Evolutionary conservation across 352 stramenopile genomes (phyloP).

Genomic region (Phytophthora pseudosyringae): DNA sequence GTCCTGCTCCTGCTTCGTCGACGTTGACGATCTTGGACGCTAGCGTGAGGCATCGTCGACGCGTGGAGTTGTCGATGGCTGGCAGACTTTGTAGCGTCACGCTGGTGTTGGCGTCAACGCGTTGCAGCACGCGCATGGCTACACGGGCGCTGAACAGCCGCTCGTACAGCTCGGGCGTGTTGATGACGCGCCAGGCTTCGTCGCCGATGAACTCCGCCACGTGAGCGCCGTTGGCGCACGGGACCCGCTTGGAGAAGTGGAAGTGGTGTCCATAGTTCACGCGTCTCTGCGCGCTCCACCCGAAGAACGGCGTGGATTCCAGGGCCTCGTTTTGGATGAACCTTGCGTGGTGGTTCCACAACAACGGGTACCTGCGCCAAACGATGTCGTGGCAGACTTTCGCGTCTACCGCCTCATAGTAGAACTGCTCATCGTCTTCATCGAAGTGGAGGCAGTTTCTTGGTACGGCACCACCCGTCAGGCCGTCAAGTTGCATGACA

Average conservation of each 20-base stretch:
- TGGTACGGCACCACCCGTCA: not conserved
- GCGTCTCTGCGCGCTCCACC: constrained; percentile 33
- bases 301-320: constrained; percentile 25
- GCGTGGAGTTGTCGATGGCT: constrained; percentile 20
- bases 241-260: constrained; percentile 42
- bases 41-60: constrained; percentile 33
- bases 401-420: constrained; percentile 33
- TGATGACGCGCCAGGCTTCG: constrained; percentile 38
- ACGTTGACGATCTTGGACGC: constrained; percentile 29
- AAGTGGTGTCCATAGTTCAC: constrained; percentile 31
- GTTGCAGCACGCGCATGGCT: constrained; percentile 37
- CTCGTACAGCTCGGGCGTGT: constrained; percentile 34
- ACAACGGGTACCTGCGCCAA: constrained; percentile 10
- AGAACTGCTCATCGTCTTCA: constrained; percentile 42
- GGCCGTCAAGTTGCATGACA: not conserved
- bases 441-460: constrained; percentile 20
- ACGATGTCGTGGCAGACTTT: constrained; percentile 24
- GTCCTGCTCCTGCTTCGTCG: constrained; percentile 21
- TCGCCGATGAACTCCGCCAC: constrained; percentile 17
- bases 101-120: constrained; percentile 30
- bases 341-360: constrained; percentile 19
- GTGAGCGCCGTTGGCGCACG: constrained; percentile 10
- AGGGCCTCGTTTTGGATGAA: constrained; percentile 19
- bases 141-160: constrained; percentile 30
- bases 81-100: constrained; percentile 40